Evolutionary conservation across 306 rosid species (phyloP).

Genomic region (Prunus mira): DNA sequence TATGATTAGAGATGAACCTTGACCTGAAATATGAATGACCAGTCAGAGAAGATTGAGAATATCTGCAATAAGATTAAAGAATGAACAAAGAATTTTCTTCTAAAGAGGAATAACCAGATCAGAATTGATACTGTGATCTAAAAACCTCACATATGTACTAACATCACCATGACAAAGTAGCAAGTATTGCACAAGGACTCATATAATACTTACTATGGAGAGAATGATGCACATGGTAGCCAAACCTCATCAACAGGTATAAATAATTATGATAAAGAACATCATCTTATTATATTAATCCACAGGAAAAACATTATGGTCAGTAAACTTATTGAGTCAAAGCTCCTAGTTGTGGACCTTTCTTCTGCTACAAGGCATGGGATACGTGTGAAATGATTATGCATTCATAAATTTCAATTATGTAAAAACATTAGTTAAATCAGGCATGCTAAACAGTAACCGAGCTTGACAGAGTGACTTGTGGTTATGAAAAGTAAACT

Average conservation of each 20-base stretch:
- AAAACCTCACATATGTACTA: not conserved
- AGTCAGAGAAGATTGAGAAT: constrained; percentile 29
- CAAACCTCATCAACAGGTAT: not conserved
- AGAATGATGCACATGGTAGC: not conserved
- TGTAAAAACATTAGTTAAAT: not conserved
- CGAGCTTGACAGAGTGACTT: not conserved
- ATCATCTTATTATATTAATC: not conserved
- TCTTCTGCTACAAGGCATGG: not conserved
- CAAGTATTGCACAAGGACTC: not conserved
- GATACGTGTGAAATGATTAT: no score
- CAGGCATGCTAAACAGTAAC: not conserved
- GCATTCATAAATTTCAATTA: not conserved
- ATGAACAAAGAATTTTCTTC: not conserved
- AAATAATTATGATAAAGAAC: not conserved
- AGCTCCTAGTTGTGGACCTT: not conserved
- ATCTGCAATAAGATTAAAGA: constrained; percentile 6
- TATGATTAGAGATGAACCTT: constrained; percentile 87
- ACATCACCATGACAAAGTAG: not conserved
- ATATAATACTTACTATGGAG: not conserved
- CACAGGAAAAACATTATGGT: not conserved
- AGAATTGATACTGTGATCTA: not conserved
- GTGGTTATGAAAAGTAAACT: not conserved
- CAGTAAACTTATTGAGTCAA: not conserved
- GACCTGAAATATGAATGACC: constrained; percentile 62
- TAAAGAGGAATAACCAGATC: not conserved